phyloP scores from a whole-genome alignment of 495 filamentous ascomycete genomes.

The Pyrenula aspistea region DNA sequence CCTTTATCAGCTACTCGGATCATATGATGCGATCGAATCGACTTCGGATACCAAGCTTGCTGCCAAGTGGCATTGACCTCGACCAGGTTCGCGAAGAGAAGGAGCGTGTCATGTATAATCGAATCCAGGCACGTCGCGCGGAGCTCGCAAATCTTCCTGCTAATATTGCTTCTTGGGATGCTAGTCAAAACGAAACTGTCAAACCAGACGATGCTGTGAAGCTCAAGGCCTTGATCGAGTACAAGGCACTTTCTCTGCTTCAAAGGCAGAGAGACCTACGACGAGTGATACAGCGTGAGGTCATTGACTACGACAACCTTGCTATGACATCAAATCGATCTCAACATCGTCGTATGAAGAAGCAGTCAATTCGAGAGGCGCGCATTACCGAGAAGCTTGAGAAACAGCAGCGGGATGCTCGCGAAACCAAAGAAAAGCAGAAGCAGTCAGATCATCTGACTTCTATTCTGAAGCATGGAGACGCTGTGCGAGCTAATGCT shows the following conservation, averaged over 20 bases:
- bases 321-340: conserved; percentile 89
- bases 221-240: conserved; percentile 81
- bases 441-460: conserved; percentile 85
- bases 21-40: conserved; percentile 62
- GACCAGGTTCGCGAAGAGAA: conserved; percentile 73
- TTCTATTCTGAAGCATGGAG: conserved; percentile 54
- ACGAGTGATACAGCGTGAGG: conserved; percentile 73
- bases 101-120: conserved; percentile 79
- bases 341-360: conserved; percentile 87
- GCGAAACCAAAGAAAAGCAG: conserved; percentile 88
- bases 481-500: conserved; percentile 47
- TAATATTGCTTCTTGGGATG: conserved; percentile 76
- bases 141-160: conserved; percentile 73
- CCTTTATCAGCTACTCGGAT: conserved; percentile 63
- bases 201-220: conserved; percentile 74
- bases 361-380: conserved; percentile 88
- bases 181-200: conserved; percentile 53
- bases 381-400: conserved; percentile 96
- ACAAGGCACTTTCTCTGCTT: conserved; percentile 72
- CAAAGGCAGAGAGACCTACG: conserved; percentile 76
- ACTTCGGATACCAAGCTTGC: conserved; percentile 68
- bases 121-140: conserved; percentile 67
- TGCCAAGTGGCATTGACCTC: conserved; percentile 70
- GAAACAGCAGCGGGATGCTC: conserved; percentile 93
- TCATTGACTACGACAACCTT: conserved; percentile 87